Evolutionary conservation across 768 basidiomycete species (phyloP).

Genomic region (Scleroderma bovista): DNA sequence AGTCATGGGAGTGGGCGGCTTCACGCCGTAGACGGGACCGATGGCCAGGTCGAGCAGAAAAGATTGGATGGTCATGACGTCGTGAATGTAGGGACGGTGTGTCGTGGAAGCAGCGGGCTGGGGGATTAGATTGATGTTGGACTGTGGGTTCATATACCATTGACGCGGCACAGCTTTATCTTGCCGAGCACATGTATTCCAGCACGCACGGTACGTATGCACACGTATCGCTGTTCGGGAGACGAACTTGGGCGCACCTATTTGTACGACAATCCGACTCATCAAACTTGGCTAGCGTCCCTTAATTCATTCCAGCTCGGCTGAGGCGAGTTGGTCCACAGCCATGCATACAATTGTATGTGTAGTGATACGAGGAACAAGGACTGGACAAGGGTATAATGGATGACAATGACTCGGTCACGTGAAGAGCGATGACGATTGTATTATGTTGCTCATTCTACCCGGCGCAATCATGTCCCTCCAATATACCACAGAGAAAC

Average conservation of each 20-base stretch:
- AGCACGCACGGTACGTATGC: neutral
- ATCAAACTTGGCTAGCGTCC: too few species aligned
- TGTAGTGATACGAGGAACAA: too few species aligned
- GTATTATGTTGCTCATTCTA: neutral
- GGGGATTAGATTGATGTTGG: neutral
- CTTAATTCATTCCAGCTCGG: too few species aligned
- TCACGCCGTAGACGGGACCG: neutral
- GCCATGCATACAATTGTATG: too few species aligned
- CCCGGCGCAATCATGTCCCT: constrained; percentile 38
- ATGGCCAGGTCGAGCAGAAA: neutral
- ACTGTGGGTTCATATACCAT: neutral
- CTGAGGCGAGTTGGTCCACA: too few species aligned
- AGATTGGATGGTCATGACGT: neutral
- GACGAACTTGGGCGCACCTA: too few species aligned
- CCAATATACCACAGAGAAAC: constrained; percentile 61
- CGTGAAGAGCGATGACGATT: too few species aligned
- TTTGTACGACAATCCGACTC: too few species aligned
- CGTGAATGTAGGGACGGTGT: neutral
- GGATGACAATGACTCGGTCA: too few species aligned
- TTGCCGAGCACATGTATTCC: neutral
- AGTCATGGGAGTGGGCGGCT: neutral
- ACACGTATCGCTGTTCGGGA: too few species aligned
- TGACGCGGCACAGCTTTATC: neutral
- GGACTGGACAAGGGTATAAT: too few species aligned
- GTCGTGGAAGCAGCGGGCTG: neutral